phyloP scores from a whole-genome alignment of 352 stramenopile genomes.

The Phytopythium cucurbitacearum region DNA sequence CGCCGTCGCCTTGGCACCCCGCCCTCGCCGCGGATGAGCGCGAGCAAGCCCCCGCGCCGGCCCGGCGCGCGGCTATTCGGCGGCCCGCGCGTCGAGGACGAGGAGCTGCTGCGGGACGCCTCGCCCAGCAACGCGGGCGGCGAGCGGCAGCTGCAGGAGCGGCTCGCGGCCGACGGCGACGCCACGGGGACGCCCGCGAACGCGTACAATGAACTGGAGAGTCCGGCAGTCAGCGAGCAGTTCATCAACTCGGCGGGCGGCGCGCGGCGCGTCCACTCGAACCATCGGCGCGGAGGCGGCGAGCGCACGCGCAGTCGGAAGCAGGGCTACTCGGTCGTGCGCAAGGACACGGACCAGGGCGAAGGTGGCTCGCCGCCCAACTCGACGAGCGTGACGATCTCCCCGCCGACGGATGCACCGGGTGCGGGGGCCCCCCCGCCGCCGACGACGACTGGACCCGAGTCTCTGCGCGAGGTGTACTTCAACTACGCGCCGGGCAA shows the following conservation, averaged over 20 bases:
- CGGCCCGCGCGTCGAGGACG: slow-evolving; percentile 46
- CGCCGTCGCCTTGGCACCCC: too few relatives aligned
- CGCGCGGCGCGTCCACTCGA: too few relatives aligned
- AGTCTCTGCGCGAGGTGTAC: slow-evolving; percentile 50
- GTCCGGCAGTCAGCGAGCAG: slow-evolving; percentile 25
- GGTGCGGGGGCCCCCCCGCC: slow-evolving; percentile 9
- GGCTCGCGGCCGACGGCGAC: neutral
- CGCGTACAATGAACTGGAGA: slow-evolving; percentile 31
- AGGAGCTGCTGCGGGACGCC: slow-evolving; percentile 28
- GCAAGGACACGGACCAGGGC: slow-evolving; percentile 23
- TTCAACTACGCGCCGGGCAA: slow-evolving; percentile 72
- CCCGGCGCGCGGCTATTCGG: slow-evolving; percentile 34
- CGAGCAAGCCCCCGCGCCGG: slow-evolving; percentile 17
- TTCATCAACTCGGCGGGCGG: slow-evolving; percentile 4
- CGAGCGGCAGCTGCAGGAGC: slow-evolving; percentile 1
- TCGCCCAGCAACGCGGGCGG: slow-evolving; percentile 18
- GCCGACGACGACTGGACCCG: slow-evolving; percentile 7
- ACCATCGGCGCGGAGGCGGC: neutral
- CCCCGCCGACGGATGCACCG: slow-evolving; percentile 1
- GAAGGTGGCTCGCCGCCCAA: slow-evolving; percentile 8
- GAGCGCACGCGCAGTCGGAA: slow-evolving; percentile 3
- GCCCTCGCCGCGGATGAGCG: slow-evolving; percentile 3
- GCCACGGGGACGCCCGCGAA: slow-evolving; percentile 11
- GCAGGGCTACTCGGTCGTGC: slow-evolving; percentile 6
- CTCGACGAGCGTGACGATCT: neutral